Percentiles rank a stretch among this genome's conserved stretches.
phyloP scores from a whole-genome alignment of 2,329 filamentous ascomycete genomes.

The Cytospora schulzeri region DNA sequence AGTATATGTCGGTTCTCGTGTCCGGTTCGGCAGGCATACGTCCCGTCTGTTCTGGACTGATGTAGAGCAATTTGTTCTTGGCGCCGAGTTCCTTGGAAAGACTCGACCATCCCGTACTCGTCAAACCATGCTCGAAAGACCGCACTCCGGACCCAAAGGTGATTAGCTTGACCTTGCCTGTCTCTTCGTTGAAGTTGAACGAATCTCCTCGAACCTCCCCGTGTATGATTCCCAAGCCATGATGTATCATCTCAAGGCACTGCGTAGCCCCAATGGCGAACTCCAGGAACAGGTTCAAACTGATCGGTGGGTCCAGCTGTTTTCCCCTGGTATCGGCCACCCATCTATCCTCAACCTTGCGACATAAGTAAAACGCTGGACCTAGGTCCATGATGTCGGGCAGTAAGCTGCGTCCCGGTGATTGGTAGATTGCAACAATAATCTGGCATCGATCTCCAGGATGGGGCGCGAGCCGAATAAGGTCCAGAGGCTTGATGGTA shows the following conservation, averaged over 20 bases:
- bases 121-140: slow-evolving; percentile 87
- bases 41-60: slow-evolving; percentile 93
- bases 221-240: slow-evolving; percentile 82
- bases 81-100: slow-evolving; percentile 83
- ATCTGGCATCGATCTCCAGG: slow-evolving; percentile 71
- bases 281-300: slow-evolving; percentile 77
- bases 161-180: slow-evolving; percentile 73
- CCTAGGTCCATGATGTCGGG: slow-evolving; percentile 74
- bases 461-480: slow-evolving; percentile 70
- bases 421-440: slow-evolving; percentile 79
- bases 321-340: slow-evolving; percentile 49
- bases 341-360: slow-evolving; percentile 54
- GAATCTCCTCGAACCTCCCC: slow-evolving; percentile 89
- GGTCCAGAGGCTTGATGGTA: slow-evolving; percentile 78
- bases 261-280: slow-evolving; percentile 88
- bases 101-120: slow-evolving; percentile 81
- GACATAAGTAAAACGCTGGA: slow-evolving; percentile 67
- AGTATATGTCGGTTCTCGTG: slow-evolving; percentile 90
- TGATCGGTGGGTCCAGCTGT: slow-evolving; percentile 61
- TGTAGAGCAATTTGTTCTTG: slow-evolving; percentile 86
- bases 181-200: slow-evolving; percentile 79
- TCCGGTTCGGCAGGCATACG: slow-evolving; percentile 91
- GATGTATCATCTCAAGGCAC: slow-evolving; percentile 88
- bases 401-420: slow-evolving; percentile 74
- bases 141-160: slow-evolving; percentile 85